phyloP scores from a whole-genome alignment of 148 eudicot species.

The Beta vulgaris region DNA sequence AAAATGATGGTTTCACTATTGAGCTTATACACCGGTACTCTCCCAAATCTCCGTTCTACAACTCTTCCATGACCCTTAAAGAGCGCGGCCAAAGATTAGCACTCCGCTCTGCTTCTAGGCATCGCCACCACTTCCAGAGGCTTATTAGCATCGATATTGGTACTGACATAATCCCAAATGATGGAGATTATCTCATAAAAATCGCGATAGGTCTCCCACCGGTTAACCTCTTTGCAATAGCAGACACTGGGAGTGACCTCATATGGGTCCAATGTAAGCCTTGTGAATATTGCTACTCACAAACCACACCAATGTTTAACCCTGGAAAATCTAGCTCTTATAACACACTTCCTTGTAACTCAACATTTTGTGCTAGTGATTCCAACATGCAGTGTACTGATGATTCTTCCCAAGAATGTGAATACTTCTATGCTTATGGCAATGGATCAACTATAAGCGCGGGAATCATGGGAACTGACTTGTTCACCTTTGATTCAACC shows the following conservation, averaged over 20 bases:
- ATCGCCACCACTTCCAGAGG: slow-evolving; percentile 6
- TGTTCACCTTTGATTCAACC: slow-evolving; percentile 28
- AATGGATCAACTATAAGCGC: slow-evolving; percentile 24
- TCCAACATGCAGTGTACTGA: slow-evolving; percentile 11
- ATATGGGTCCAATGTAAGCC: slow-evolving; percentile 31
- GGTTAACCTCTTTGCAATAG: slow-evolving; percentile 13
- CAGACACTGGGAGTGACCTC: slow-evolving; percentile 35
- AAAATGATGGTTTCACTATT: slow-evolving; percentile 14
- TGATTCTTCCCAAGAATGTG: slow-evolving; percentile 12
- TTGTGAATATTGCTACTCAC: slow-evolving; percentile 18
- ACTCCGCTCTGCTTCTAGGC: slow-evolving; percentile 17
- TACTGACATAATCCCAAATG: slow-evolving; percentile 15
- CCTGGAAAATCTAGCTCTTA: slow-evolving; percentile 18
- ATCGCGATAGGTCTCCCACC: slow-evolving; percentile 30
- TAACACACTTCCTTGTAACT: slow-evolving; percentile 18
- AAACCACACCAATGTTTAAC: slow-evolving; percentile 16
- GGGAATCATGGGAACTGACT: slow-evolving; percentile 34
- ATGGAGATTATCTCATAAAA: slow-evolving; percentile 27
- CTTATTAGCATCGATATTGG: not conserved
- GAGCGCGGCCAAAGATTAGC: slow-evolving; percentile 20
- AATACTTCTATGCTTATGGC: slow-evolving; percentile 32
- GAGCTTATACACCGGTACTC: slow-evolving; percentile 31
- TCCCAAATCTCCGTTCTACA: slow-evolving; percentile 27
- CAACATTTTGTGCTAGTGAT: slow-evolving; percentile 7
- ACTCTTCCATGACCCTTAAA: slow-evolving; percentile 19